Evolutionary conservation across 129 eudicot genomes (phyloP).

Genomic region (Oenanthe sinensis): DNA sequence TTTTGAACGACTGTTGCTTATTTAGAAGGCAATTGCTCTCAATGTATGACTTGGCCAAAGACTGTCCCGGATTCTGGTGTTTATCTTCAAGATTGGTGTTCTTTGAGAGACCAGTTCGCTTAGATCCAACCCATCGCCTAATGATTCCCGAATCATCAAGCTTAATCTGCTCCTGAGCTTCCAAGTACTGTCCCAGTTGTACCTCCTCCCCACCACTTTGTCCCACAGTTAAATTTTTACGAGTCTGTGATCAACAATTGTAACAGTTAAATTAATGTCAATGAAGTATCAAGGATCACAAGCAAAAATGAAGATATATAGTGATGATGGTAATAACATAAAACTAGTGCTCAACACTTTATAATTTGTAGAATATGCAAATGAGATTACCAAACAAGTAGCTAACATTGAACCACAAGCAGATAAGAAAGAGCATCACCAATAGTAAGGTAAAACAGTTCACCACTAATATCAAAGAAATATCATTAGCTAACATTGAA

Average conservation of each 20-base stretch:
- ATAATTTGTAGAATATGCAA: neutral
- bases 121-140: constrained; percentile 53
- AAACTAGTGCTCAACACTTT: neutral
- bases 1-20: constrained; percentile 15
- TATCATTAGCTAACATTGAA: neutral
- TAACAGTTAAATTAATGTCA: neutral
- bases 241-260: constrained; percentile 29
- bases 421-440: neutral
- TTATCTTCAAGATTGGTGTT: constrained; percentile 18
- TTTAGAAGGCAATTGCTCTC: constrained; percentile 14
- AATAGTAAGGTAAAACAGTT: neutral
- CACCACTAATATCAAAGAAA: neutral
- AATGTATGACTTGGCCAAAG: constrained; percentile 2
- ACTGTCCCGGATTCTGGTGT: constrained; percentile 14
- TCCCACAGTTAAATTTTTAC: constrained; percentile 18
- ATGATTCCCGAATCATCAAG: constrained; percentile 27
- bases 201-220: constrained; percentile 14
- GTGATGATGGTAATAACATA: neutral
- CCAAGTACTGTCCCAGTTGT: neutral
- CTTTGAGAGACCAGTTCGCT: constrained; percentile 37
- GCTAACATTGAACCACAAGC: neutral
- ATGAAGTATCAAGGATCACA: neutral
- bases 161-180: constrained; percentile 20
- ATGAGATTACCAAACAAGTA: neutral
- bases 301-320: neutral